These are phyloP conservation scores for Zasmidium angulare DNA, from an alignment of 2,329 filamentous ascomycete genomes.

Conservation along the genomic window DNA sequence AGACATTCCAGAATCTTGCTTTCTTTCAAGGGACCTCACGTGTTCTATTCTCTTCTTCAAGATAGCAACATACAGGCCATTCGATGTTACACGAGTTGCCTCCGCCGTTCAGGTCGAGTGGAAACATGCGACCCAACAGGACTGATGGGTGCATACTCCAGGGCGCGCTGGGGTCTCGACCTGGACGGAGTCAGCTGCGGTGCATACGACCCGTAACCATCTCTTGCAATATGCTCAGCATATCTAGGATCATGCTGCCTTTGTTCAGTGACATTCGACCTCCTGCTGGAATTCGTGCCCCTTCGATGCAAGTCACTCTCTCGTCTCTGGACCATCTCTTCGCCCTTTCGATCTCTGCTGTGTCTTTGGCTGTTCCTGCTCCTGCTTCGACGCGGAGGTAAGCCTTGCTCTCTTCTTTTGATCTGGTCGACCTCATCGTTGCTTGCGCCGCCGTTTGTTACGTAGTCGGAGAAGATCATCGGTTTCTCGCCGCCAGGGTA, in stretches of 20 bases:
- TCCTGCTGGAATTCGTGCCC: slow-evolving; percentile 1
- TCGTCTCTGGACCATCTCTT: slow-evolving; percentile 5
- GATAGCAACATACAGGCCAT: neutral
- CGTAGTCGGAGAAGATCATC: slow-evolving; percentile 37
- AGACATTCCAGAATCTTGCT: too few species aligned
- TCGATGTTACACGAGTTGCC: neutral
- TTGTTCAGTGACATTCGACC: neutral
- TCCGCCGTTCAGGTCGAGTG: neutral
- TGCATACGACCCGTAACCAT: slow-evolving; percentile 2
- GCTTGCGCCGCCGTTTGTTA: slow-evolving; percentile 39
- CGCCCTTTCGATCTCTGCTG: neutral
- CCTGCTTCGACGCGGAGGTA: slow-evolving; percentile 4
- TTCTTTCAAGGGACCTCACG: neutral
- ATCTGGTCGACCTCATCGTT: slow-evolving; percentile 33
- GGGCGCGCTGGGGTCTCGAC: neutral
- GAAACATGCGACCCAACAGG: neutral
- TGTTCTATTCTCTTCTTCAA: neutral
- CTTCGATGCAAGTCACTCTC: slow-evolving; percentile 1
- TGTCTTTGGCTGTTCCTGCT: slow-evolving; percentile 2
- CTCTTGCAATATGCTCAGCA: neutral
- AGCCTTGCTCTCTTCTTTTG: slow-evolving; percentile 28
- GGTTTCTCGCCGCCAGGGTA: slow-evolving; percentile 39
- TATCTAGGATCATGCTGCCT: slow-evolving; percentile 1
- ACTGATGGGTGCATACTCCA: neutral
- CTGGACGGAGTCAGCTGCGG: neutral